Evolutionary conservation across 78 protist genomes (phyloP), one percentile per base, ranked within the genome.

Genomic region (Dictyostelium citrinum): DNA sequence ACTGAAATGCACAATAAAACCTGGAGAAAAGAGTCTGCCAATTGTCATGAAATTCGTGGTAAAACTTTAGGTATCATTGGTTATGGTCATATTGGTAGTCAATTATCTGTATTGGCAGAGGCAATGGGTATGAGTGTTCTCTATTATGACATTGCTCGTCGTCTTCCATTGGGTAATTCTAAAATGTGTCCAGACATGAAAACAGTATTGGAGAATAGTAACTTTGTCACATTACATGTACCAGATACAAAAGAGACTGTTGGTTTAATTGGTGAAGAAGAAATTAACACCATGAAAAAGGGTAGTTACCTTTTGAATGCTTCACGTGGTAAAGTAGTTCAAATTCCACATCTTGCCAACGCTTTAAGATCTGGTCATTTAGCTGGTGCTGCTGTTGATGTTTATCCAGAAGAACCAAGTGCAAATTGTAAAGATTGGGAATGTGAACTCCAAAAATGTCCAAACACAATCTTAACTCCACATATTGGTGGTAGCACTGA

Each of bases 401-500:
- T 98, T 45, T 98, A 91, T 33, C 99, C 98, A 29, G 24, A 17
- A 9, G 99, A 98, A 68, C 99, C 99, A 31, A 90, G 70, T 37
- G 95, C 95, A n/a, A 96, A 95, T 85, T 76, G 90, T 90, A 43
- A 74, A 39, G 95, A 93, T 43, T 93, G 95, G 92, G 83, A 37
- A 37, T 31, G 35, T 74, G 83, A 80, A 14, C 92, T 98, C 12
- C 93, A 67, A 46, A 93, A 93, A 58, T 83, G 93, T 80, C 97
- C 96, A 46, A 98, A 98, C 75, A 97, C 97, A 5, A 91, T 97
- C 46, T 90, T 98, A 58, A 98, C 99, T 6, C 99, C 99, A 46
- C 99, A 98, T 84, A 97, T 98, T 61, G 99, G 98, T 67, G 99
- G 99, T 20, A 93, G 97, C 17, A 98, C 99, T 7, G 95, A 90